Evolutionary conservation across 1,139 yeast species (phyloP).

Genomic region (Candida dubliniensis): DNA sequence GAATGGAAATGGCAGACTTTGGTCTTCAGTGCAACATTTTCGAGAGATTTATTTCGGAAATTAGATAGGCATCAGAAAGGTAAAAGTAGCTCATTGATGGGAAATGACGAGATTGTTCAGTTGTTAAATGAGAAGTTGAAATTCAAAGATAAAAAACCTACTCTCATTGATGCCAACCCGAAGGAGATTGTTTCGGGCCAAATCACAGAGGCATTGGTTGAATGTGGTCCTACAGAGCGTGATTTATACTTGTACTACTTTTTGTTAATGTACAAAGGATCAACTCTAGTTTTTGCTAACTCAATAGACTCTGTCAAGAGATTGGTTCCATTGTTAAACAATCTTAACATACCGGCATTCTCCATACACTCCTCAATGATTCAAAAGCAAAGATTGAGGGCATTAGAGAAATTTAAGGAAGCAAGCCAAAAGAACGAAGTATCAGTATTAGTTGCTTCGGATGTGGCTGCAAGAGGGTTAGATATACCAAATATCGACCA

Average conservation of each 20-base stretch:
- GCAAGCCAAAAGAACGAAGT: slow-evolving; percentile 52
- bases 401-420: slow-evolving; percentile 71
- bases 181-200: slow-evolving; percentile 73
- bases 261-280: slow-evolving; percentile 80
- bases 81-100: slow-evolving; percentile 38
- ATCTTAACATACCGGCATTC: slow-evolving; percentile 69
- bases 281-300: slow-evolving; percentile 89
- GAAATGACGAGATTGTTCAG: slow-evolving; percentile 54
- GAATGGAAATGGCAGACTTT: slow-evolving; percentile 78
- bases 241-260: slow-evolving; percentile 90
- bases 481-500: slow-evolving; percentile 92
- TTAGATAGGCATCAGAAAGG: slow-evolving; percentile 41
- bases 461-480: slow-evolving; percentile 97
- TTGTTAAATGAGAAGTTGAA: slow-evolving; percentile 57
- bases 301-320: slow-evolving; percentile 92
- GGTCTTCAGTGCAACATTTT: slow-evolving; percentile 93
- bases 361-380: slow-evolving; percentile 93
- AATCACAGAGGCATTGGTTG: slow-evolving; percentile 83
- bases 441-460: slow-evolving; percentile 86
- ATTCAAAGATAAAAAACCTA: slow-evolving; percentile 59
- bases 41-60: slow-evolving; percentile 77
- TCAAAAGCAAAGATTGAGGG: slow-evolving; percentile 86
- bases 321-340: slow-evolving; percentile 70
- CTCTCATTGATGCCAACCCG: slow-evolving; percentile 83
- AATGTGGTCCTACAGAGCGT: slow-evolving; percentile 88